Evolutionary conservation across 495 filamentous ascomycete species (phyloP), one percentile per base, ranked within the genome.

Genomic region (Cercophora sp.): DNA sequence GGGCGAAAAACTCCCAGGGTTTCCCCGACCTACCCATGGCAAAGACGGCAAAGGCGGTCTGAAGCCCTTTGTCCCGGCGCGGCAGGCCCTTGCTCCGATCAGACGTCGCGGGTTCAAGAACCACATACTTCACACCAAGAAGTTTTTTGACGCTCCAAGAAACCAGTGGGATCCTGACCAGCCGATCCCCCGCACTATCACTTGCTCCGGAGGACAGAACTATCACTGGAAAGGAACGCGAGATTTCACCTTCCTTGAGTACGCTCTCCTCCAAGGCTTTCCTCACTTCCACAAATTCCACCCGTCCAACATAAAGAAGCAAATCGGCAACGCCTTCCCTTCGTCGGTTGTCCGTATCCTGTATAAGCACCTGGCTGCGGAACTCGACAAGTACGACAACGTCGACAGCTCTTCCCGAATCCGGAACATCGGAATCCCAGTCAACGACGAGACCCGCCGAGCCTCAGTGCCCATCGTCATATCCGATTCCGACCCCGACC

Each of bases 281-380:
- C 89, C 90, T 0, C 10, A 70, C 0, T 66, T 71, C 2, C 86
- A 89, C 67, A 62, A 70, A 2, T 96, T 96, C 54, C 58, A 67
- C 0, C 68, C 66, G 0, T 66, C 58, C 0, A 54, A 64, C 5
- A 69, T 83, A 2, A 81, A 79, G 51, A 85, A 76, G 56, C 88
- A 93, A 61, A 88, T 96, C 54, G 92, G 92, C 0, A 96, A 97
- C 63, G 89, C 90, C 0, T 89, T 94, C 5, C 88, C 90, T 0
- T 84, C 91, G 0, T 54, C 66, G 5, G 67, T 89, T 0, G 85
- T 84, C 0, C 68, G 76, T 34, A 72, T 75, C 0, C 50, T 94
- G 0, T 86, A 84, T 57, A 54, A 67, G 22, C 78, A 84, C 48
- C 70, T 91, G 2, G 69, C 71, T 19, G 71, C 64, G 24, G 78